Evolutionary conservation across 768 basidiomycete species (phyloP).

Genomic region (Infundibulicybe gibba): DNA sequence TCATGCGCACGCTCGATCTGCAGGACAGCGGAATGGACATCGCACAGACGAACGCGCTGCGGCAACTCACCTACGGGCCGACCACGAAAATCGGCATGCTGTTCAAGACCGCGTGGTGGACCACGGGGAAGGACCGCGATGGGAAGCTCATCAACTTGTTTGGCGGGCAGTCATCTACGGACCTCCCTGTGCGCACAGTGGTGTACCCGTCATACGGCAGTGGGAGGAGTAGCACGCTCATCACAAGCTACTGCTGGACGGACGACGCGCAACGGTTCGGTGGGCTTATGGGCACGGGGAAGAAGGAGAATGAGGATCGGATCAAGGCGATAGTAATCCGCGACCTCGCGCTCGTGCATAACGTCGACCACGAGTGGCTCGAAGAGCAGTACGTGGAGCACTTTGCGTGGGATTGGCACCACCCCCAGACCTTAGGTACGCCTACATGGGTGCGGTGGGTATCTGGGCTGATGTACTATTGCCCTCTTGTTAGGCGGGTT

Average conservation of each 20-base stretch:
- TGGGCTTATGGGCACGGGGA: conserved; percentile 20
- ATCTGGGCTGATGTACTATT: neutral
- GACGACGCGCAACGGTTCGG: conserved; percentile 32
- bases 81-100: neutral
- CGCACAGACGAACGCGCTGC: conserved; percentile 27
- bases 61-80: conserved; percentile 21
- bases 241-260: conserved; percentile 38
- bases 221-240: conserved; percentile 17
- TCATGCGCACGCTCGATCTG: conserved; percentile 24
- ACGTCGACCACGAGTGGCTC: conserved; percentile 13
- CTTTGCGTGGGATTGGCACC: conserved; percentile 29
- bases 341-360: conserved; percentile 26
- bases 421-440: conserved; percentile 29
- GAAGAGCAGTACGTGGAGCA: conserved; percentile 15
- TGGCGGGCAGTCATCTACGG: conserved; percentile 40
- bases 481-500: conserved; percentile 28
- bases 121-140: too few relatives aligned
- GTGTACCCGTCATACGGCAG: conserved; percentile 42
- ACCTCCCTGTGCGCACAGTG: conserved; percentile 33
- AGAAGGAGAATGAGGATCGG: conserved; percentile 9
- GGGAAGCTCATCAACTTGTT: conserved; percentile 24
- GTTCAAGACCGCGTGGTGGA: conserved; percentile 24
- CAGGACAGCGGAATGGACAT: conserved; percentile 13
- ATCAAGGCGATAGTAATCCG: conserved; percentile 24
- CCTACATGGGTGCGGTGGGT: neutral